Evolutionary conservation across 306 rosid species (phyloP).

Genomic region (Quercus ilex): DNA sequence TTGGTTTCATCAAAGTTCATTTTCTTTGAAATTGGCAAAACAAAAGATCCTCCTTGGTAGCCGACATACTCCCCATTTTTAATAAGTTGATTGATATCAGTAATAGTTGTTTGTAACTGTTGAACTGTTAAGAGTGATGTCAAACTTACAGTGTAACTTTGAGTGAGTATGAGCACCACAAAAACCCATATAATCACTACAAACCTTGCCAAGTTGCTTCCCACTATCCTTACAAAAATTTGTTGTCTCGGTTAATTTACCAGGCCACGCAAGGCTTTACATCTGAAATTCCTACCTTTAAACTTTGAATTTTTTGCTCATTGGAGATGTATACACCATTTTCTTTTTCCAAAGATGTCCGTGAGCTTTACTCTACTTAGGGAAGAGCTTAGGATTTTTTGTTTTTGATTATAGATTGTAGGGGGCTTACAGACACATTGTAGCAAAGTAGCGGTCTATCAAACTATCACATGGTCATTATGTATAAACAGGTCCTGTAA

Average conservation of each 20-base stretch:
- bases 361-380: neutral
- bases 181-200: conserved; percentile 64
- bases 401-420: neutral
- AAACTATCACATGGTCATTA: neutral
- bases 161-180: conserved; percentile 53
- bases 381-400: neutral
- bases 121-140: conserved; percentile 55
- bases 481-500: neutral
- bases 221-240: conserved; percentile 57
- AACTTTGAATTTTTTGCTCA: conserved; percentile 37
- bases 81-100: conserved; percentile 37
- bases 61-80: conserved; percentile 39
- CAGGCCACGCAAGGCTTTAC: conserved; percentile 52
- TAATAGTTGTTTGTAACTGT: conserved; percentile 40
- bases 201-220: conserved; percentile 53
- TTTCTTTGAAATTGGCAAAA: conserved; percentile 14
- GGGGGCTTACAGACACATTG: neutral
- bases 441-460: neutral
- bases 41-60: conserved; percentile 41
- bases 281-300: conserved; percentile 71
- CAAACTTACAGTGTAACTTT: conserved; percentile 66
- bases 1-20: conserved; percentile 29
- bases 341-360: neutral
- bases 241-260: conserved; percentile 53
- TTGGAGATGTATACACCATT: neutral